These are phyloP conservation scores for Colletotrichum viniferum DNA, from an alignment of 2,329 filamentous ascomycete species.

Conservation along the genomic window DNA sequence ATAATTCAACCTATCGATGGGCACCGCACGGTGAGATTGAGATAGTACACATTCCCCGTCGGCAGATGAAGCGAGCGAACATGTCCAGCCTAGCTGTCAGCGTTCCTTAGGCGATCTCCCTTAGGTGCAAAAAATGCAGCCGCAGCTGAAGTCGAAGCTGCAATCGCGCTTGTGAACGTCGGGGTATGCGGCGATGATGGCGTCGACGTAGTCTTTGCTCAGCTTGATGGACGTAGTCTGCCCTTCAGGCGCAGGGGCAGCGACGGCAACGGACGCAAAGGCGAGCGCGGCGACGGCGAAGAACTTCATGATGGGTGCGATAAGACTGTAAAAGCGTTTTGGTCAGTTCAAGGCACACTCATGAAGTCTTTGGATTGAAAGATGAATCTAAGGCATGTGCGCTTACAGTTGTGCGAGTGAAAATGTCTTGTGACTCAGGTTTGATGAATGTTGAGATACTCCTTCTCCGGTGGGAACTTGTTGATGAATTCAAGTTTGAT, in stretches of 20 bases:
- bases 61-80: not conserved
- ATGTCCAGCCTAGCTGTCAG: not conserved
- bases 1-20: not conserved
- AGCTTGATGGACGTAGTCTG: not conserved
- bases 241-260: not conserved
- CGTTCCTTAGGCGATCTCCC: no score
- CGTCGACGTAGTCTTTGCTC: constrained; percentile 7
- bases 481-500: accelerated
- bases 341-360: not conserved
- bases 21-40: not conserved
- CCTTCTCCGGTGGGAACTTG: not conserved
- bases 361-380: not conserved
- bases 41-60: not conserved
- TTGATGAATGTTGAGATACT: not conserved
- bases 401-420: not conserved
- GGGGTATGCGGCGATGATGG: not conserved
- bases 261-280: not conserved
- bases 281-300: not conserved
- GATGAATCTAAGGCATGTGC: not conserved
- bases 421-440: not conserved
- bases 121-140: not conserved
- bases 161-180: not conserved
- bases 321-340: not conserved
- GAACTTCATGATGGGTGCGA: not conserved
- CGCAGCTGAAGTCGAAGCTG: not conserved